Percentiles rank a stretch among this genome's conserved stretches.
Evolutionary conservation across 1,139 yeast species (phyloP).

Genomic region (Chernovozyma sophiae-reginae): DNA sequence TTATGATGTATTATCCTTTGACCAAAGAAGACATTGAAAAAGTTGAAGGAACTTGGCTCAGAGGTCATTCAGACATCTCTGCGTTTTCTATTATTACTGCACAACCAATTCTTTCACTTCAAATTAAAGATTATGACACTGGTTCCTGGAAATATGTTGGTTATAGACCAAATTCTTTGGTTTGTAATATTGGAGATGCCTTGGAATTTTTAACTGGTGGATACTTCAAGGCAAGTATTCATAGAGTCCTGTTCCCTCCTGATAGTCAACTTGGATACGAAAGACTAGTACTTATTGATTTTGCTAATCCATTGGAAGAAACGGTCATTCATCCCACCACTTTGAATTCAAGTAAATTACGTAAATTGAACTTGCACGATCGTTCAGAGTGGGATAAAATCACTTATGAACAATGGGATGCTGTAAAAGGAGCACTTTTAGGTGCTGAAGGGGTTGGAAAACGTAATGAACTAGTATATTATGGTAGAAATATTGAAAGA

Average conservation of each 20-base stretch:
- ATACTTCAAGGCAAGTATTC: slow-evolving; percentile 44
- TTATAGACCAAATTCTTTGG: slow-evolving; percentile 41
- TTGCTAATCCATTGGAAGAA: slow-evolving; percentile 30
- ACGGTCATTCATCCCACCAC: slow-evolving; percentile 35
- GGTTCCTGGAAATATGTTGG: slow-evolving; percentile 48
- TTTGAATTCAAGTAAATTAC: slow-evolving; percentile 27
- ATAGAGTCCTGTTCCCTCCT: slow-evolving; percentile 46
- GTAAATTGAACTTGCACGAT: slow-evolving; percentile 21
- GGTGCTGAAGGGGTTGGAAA: slow-evolving; percentile 34
- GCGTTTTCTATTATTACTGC: slow-evolving; percentile 47
- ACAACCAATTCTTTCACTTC: slow-evolving; percentile 48
- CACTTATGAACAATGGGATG: slow-evolving; percentile 32
- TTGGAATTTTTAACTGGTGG: slow-evolving; percentile 48
- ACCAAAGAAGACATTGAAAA: slow-evolving; percentile 21
- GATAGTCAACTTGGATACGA: slow-evolving; percentile 33
- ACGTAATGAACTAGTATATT: slow-evolving; percentile 23
- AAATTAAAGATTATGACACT: slow-evolving; percentile 42
- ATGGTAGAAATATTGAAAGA: slow-evolving; percentile 36
- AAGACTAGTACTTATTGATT: slow-evolving; percentile 43
- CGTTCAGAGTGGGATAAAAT: slow-evolving; percentile 32
- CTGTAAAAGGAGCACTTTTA: slow-evolving; percentile 32
- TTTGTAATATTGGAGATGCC: slow-evolving; percentile 49
- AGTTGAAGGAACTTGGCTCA: slow-evolving; percentile 38
- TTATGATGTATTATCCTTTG: slow-evolving; percentile 38
- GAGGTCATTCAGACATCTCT: slow-evolving; percentile 50